Conservation (phyloP, 345 rosid species). For the Streptanthus diversifolius region DNA sequence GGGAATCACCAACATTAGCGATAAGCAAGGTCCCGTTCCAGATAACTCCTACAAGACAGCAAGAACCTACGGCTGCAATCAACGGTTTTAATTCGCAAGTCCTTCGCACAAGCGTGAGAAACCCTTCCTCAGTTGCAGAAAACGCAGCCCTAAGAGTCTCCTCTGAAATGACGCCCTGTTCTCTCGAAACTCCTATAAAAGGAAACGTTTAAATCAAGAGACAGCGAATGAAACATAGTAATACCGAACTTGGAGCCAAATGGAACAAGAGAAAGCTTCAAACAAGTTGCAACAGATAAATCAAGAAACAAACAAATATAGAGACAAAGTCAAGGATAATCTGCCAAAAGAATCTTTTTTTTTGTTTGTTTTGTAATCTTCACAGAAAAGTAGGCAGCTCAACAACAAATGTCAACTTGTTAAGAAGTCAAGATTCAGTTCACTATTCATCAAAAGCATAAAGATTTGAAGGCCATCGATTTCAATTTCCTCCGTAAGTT, state of each 20-base stretch:
- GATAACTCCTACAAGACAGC: conserved; percentile 86
- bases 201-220: conserved; percentile 7
- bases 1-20: conserved; percentile 94
- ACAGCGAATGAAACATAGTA: not conserved
- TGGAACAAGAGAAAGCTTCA: conserved; percentile 8
- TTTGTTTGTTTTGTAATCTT: not conserved
- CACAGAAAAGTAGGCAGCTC: not conserved
- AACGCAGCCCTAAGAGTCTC: conserved; percentile 62
- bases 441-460: conserved; percentile 7
- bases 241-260: not conserved
- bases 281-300: not conserved
- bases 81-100: conserved; percentile 61
- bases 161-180: conserved; percentile 59
- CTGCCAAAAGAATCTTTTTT: conserved; percentile 1
- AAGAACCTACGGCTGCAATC: conserved; percentile 87
- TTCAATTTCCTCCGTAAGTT: no score
- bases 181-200: conserved; percentile 54
- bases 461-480: not conserved
- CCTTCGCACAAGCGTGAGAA: conserved; percentile 80
- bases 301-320: conserved; percentile 15
- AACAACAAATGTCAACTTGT: not conserved
- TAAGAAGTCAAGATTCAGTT: conserved; percentile 25
- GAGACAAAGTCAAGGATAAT: conserved; percentile 9
- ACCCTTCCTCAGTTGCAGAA: conserved; percentile 86
- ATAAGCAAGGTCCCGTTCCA: conserved; percentile 77